These are phyloP conservation scores for Rostrohypoxylon terebratum DNA, from an alignment of 495 filamentous ascomycete genomes.

Conservation along the genomic window DNA sequence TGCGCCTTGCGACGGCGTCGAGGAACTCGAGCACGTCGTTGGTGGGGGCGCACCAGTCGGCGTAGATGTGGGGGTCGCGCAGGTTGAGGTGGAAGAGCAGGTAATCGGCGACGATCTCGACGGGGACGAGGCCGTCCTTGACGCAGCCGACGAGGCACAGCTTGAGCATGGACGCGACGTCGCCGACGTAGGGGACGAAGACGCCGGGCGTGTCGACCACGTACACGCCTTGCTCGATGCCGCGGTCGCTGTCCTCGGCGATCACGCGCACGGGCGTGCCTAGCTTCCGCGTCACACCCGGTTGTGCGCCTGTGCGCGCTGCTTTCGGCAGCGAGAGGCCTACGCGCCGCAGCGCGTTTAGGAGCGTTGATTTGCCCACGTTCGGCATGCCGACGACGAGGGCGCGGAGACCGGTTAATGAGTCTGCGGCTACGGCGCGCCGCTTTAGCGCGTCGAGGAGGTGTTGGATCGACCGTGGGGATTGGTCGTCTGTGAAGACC, in stretches of 20 bases:
- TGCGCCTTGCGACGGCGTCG: conserved; percentile 72
- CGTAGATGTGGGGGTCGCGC: conserved; percentile 67
- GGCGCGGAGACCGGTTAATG: conserved; percentile 72
- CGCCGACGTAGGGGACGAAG: conserved; percentile 89
- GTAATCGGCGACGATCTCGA: conserved; percentile 85
- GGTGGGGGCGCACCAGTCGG: conserved; percentile 75
- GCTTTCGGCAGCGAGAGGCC: conserved; percentile 74
- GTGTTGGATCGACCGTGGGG: conserved; percentile 48
- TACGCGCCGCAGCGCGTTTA: conserved; percentile 81
- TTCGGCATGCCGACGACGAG: conserved; percentile 98
- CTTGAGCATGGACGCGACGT: conserved; percentile 90
- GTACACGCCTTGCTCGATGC: conserved; percentile 56
- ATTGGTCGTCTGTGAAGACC: conserved; percentile 55
- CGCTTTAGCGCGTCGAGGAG: conserved; percentile 52
- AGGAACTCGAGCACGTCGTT: conserved; percentile 83
- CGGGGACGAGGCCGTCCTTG: conserved; percentile 84
- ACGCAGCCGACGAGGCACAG: conserved; percentile 90
- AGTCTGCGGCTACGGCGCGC: conserved; percentile 49
- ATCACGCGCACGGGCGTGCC: conserved; percentile 82
- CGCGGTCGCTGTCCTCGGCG: conserved; percentile 42
- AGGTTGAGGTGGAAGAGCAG: conserved; percentile 85
- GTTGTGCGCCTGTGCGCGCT: conserved; percentile 83
- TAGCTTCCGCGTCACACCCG: conserved; percentile 90
- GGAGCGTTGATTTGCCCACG: conserved; percentile 88
- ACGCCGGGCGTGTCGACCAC: conserved; percentile 77